phyloP scores from a whole-genome alignment of 1,139 yeast species.

The Saccharomyces pastorianus region DNA sequence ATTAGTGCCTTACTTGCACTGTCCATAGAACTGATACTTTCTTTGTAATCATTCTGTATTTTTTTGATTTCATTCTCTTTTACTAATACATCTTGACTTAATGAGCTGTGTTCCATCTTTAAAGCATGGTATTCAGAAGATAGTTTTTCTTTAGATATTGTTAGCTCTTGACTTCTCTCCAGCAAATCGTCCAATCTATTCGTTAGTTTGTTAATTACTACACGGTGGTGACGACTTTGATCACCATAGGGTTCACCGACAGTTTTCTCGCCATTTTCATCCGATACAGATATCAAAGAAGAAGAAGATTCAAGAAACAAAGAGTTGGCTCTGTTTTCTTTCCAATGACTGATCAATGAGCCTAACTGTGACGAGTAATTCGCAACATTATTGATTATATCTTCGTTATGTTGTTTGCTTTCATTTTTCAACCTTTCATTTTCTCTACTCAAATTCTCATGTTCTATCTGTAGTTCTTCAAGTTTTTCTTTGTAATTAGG shows the following conservation, averaged over 20 bases:
- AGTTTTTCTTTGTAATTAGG: constrained; percentile 41
- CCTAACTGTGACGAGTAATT: constrained; percentile 18
- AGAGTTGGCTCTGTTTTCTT: constrained; percentile 2
- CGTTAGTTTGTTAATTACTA: constrained; percentile 19
- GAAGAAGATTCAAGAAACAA: not conserved
- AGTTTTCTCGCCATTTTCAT: not conserved
- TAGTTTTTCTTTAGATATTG: constrained; percentile 18
- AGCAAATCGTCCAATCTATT: constrained; percentile 20
- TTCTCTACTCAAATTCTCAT: constrained; percentile 41
- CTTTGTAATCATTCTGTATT: constrained; percentile 53
- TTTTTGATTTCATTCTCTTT: constrained; percentile 31
- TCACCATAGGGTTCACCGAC: not conserved
- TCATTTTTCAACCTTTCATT: constrained; percentile 35
- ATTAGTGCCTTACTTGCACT: constrained; percentile 71
- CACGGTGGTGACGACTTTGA: constrained; percentile 15
- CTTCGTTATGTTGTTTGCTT: constrained; percentile 12
- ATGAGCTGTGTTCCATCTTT: constrained; percentile 14
- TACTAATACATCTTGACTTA: constrained; percentile 15
- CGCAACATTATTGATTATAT: constrained; percentile 12
- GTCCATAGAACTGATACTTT: constrained; percentile 62
- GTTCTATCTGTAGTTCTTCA: constrained; percentile 41
- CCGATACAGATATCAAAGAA: not conserved
- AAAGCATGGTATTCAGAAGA: constrained; percentile 20
- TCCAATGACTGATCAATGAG: constrained; percentile 16
- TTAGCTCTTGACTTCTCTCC: constrained; percentile 18